Base-by-base conservation (phyloP, 2,329 filamentous ascomycete species). In the Cephalotrichum gorgonifer region DNA sequence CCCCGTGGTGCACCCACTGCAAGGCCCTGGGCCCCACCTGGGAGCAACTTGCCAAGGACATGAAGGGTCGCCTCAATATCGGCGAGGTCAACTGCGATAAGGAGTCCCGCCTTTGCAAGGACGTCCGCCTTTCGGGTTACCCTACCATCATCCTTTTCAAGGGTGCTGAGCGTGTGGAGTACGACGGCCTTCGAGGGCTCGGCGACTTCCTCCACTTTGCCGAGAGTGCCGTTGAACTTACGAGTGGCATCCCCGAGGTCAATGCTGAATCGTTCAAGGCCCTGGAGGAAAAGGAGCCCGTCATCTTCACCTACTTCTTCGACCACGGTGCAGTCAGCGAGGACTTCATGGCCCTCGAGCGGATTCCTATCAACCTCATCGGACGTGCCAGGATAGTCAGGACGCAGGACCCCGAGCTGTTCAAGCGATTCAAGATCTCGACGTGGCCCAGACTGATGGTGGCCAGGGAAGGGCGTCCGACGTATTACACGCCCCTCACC, bases 291-390 rank as follows among this genome's bases (percentile, higher is more conserved):
- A 91, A 86, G 54, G 88, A 97, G 58, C 90, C 97, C 52, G 93
- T 98, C 53, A 85, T 97, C 49, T 98, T 98, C 65, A 71, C 95
- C 56, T 98, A 97, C 71, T 95, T 97, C 66, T 98, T 96, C 66
- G 93, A 98, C 62, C 83, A 95, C 57, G 93, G 93, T 12, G 96
- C 91, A 2, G 94, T 89, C 0, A 83, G 75, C 41, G 93, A 98
- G 67, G 93, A 98, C 62, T 95, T 98, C 60, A 74, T 77, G 57
- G 90, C 91, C 22, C 72, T 98, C 41, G 88, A 97, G 54, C 82
- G 89, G 35, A 71, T 98, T 28, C 88, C 88, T 15, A 74, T 97
- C 49, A 90, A 82, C 64, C 76, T 98, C 50, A 88, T 98, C 52
- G 93, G 91, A 28, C 89, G 88, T 61, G 93, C 88, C 26, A 93